Evolutionary conservation across 257 asterid genomes (phyloP).

Genomic region (Solanum bulbocastanum): DNA sequence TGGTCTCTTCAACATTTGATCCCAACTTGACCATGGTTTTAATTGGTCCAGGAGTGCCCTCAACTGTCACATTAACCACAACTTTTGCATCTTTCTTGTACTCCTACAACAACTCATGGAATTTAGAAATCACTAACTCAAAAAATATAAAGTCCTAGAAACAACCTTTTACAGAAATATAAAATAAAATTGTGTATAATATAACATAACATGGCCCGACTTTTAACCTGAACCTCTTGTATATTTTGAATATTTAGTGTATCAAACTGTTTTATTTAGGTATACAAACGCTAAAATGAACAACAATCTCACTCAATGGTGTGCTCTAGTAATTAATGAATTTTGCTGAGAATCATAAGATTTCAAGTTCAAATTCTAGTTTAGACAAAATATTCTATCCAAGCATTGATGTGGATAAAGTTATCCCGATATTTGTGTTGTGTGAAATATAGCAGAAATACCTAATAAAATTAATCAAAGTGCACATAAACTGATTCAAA

Average conservation of each 20-base stretch:
- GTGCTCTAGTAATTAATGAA: background rate
- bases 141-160: background rate
- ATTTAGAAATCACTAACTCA: background rate
- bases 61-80: conserved; percentile 60
- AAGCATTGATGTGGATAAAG: background rate
- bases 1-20: conserved; percentile 50
- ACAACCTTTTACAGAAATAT: background rate
- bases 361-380: background rate
- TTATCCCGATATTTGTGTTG: background rate
- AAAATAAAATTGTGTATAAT: background rate
- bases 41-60: conserved; percentile 70
- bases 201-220: background rate
- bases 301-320: background rate
- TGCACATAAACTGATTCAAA: background rate
- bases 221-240: no score
- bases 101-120: background rate
- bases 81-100: conserved; percentile 49
- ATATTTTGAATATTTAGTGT: background rate
- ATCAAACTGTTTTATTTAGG: rapidly evolving
- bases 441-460: rapidly evolving
- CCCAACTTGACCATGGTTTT: conserved; percentile 57
- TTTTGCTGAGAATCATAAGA: background rate
- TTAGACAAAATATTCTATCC: background rate
- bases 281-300: background rate
- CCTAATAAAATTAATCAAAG: background rate